phyloP scores from a whole-genome alignment of 31 red algal genomes.

The Odonthalia washingtoniensis region DNA sequence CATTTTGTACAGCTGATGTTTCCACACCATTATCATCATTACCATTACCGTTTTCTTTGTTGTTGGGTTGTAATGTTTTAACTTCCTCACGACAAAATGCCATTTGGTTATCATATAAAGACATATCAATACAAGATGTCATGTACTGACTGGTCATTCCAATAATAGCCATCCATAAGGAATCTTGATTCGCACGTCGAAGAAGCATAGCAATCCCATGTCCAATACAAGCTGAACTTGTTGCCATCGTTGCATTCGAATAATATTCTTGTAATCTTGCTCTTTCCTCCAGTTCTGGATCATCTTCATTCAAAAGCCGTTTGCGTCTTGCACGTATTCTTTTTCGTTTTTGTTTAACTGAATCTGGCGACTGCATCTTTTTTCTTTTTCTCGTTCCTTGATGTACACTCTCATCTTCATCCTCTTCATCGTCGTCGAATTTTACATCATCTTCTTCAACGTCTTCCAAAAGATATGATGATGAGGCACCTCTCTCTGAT shows the following conservation, averaged over 20 bases:
- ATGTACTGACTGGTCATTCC: constrained; percentile 71
- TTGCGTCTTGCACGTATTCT: constrained; percentile 32
- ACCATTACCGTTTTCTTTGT: constrained; percentile 19
- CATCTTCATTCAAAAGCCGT: constrained; percentile 26
- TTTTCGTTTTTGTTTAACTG: constrained; percentile 31
- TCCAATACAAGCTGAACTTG: constrained; percentile 66
- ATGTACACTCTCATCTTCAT: constrained; percentile 29
- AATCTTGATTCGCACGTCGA: constrained; percentile 52
- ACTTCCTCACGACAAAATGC: constrained; percentile 53
- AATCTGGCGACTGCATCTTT: neutral
- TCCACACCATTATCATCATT: constrained; percentile 6
- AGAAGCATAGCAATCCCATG: constrained; percentile 61
- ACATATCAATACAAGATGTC: constrained; percentile 40
- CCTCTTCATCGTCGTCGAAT: constrained; percentile 44
- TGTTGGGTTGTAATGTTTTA: constrained; percentile 12
- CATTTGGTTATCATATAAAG: constrained; percentile 44
- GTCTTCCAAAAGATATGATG: constrained; percentile 42
- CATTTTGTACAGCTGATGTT: constrained; percentile 50
- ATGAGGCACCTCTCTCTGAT: constrained; percentile 19
- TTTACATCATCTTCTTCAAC: constrained; percentile 72
- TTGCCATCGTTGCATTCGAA: constrained; percentile 48
- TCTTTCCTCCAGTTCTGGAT: constrained; percentile 52
- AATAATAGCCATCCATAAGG: constrained; percentile 76
- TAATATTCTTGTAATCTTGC: constrained; percentile 61
- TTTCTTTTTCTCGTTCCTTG: constrained; percentile 34